These are phyloP conservation scores for Aureobasidium uvarum DNA, from an alignment of 2,329 filamentous ascomycete genomes.

Conservation along the genomic window DNA sequence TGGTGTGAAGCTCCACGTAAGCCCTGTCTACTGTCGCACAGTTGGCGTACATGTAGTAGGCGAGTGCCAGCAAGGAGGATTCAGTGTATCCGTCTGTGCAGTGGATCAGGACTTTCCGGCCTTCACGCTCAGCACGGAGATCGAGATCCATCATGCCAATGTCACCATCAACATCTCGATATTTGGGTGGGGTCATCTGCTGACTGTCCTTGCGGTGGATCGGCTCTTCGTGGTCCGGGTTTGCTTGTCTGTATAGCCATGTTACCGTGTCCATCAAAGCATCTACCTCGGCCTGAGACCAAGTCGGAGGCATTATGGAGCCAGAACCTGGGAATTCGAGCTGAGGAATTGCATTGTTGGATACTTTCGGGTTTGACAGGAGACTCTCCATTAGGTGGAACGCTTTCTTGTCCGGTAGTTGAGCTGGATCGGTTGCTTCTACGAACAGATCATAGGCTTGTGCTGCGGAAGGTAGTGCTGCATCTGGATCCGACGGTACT, in stretches of 20 bases:
- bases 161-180: slow-evolving; percentile 54
- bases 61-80: slow-evolving; percentile 80
- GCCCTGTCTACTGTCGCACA: slow-evolving; percentile 77
- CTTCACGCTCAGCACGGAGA: slow-evolving; percentile 35
- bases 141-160: slow-evolving; percentile 51
- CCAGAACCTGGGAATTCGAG: slow-evolving; percentile 91
- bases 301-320: slow-evolving; percentile 82
- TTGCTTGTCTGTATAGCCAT: slow-evolving; percentile 83
- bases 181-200: slow-evolving; percentile 38
- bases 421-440: slow-evolving; percentile 82
- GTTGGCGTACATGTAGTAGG: slow-evolving; percentile 91
- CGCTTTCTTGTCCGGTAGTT: slow-evolving; percentile 66
- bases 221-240: slow-evolving; percentile 41
- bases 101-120: slow-evolving; percentile 79
- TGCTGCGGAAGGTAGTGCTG: slow-evolving; percentile 20
- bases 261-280: slow-evolving; percentile 81
- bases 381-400: slow-evolving; percentile 63
- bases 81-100: slow-evolving; percentile 97
- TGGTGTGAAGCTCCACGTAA: slow-evolving; percentile 80
- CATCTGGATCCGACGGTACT: slow-evolving; percentile 51
- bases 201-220: slow-evolving; percentile 45
- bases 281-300: slow-evolving; percentile 78
- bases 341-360: slow-evolving; percentile 51
- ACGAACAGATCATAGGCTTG: slow-evolving; percentile 67
- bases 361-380: slow-evolving; percentile 32